Percentiles rank a stretch among this genome's conserved stretches.
These are phyloP conservation scores for Candida boleticola DNA, from an alignment of 805 yeast species.

Conservation along the genomic window DNA sequence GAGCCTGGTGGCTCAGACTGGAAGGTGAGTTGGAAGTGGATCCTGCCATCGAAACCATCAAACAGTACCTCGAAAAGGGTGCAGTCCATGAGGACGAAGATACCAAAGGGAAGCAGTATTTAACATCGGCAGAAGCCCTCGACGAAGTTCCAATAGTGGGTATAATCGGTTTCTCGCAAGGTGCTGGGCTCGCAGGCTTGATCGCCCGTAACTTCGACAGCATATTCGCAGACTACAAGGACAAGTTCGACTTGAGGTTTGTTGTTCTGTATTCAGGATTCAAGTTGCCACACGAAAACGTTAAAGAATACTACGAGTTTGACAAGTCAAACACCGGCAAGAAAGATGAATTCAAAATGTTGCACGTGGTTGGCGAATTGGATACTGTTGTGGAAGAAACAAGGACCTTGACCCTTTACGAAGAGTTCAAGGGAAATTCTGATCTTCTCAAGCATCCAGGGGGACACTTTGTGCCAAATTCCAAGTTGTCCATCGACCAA, in stretches of 20 bases:
- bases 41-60: constrained; percentile 47
- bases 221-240: constrained; percentile 38
- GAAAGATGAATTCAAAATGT: constrained; percentile 25
- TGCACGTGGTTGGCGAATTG: constrained; percentile 81
- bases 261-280: constrained; percentile 75
- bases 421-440: constrained; percentile 41
- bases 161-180: constrained; percentile 88
- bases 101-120: constrained; percentile 11
- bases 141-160: constrained; percentile 73
- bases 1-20: constrained; percentile 78
- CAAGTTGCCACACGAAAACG: constrained; percentile 31
- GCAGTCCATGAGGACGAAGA: constrained; percentile 42
- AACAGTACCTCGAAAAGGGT: constrained; percentile 52
- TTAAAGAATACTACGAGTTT: constrained; percentile 21
- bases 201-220: constrained; percentile 58
- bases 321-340: constrained; percentile 14
- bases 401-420: constrained; percentile 59
- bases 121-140: neutral
- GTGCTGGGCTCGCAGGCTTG: constrained; percentile 83
- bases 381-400: constrained; percentile 83
- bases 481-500: constrained; percentile 48
- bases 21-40: constrained; percentile 41
- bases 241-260: constrained; percentile 50
- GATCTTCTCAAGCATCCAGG: constrained; percentile 84
- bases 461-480: constrained; percentile 94